phyloP scores from a whole-genome alignment of 2,329 filamentous ascomycete species.

The Botrytis aclada region DNA sequence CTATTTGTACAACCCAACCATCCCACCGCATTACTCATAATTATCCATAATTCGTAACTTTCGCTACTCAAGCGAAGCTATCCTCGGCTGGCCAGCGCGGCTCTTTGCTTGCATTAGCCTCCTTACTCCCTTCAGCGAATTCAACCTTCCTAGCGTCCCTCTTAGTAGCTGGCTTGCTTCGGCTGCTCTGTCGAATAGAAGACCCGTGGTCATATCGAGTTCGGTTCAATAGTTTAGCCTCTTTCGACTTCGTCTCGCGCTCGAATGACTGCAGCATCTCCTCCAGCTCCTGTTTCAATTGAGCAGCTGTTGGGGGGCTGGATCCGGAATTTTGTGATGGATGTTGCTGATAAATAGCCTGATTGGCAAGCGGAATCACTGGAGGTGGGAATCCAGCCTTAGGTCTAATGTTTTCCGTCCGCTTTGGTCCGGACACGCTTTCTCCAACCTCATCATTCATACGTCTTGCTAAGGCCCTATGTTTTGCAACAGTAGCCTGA shows the following conservation, averaged over 20 bases:
- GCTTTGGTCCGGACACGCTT: neutral
- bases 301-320: conserved; percentile 1
- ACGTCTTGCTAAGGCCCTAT: neutral
- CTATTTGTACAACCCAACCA: conserved; percentile 23
- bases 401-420: neutral
- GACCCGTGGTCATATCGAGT: neutral
- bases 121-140: conserved; percentile 4
- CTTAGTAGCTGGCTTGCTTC: neutral
- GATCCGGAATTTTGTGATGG: neutral
- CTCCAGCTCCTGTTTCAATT: conserved; percentile 6
- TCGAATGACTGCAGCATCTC: conserved; percentile 10
- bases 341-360: neutral
- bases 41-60: conserved; percentile 21
- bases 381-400: neutral
- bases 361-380: neutral
- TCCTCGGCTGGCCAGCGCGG: conserved; percentile 35
- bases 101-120: neutral
- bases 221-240: neutral
- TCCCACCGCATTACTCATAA: conserved; percentile 23
- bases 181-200: neutral
- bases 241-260: conserved; percentile 6
- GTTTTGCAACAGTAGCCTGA: conserved; percentile 6
- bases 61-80: conserved; percentile 33
- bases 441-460: neutral
- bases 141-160: conserved; percentile 4